Conservation (phyloP, 192 early-diverging fungal genomes). For the Coemansia sp. region DNA sequence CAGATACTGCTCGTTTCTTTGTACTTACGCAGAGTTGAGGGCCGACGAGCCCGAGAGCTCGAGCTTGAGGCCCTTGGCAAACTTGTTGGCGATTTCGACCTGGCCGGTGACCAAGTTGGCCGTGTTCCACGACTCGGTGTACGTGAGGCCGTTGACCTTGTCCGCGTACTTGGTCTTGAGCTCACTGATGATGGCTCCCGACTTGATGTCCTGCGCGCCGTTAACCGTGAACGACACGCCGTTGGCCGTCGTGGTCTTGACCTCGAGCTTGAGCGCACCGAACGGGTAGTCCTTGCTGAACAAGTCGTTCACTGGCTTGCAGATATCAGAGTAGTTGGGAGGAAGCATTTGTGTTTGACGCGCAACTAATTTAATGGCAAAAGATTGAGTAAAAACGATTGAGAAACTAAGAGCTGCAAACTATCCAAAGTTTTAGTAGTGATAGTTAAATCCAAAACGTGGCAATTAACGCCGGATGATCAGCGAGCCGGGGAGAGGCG, state of each 20-base stretch:
- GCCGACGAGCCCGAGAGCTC: constrained; percentile 81
- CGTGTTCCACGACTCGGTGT: constrained; percentile 98
- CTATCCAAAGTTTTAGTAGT: no score
- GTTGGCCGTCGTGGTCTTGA: constrained; percentile 93
- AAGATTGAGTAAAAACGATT: constrained; percentile 16
- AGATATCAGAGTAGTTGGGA: constrained; percentile 89
- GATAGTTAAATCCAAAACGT: no score
- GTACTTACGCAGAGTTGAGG: constrained; percentile 71
- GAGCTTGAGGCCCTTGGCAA: constrained; percentile 96
- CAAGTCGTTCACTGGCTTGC: constrained; percentile 92
- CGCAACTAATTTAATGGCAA: constrained; percentile 42
- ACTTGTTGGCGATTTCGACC: constrained; percentile 89
- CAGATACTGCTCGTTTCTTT: constrained; percentile 66
- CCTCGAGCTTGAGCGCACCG: constrained; percentile 91
- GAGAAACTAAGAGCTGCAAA: not conserved
- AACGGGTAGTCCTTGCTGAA: constrained; percentile 97
- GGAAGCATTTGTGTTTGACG: constrained; percentile 55
- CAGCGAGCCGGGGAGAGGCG: no score
- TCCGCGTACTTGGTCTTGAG: constrained; percentile 98
- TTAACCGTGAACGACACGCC: constrained; percentile 96
- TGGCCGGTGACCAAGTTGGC: constrained; percentile 87
- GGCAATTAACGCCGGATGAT: no score
- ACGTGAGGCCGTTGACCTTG: constrained; percentile 88
- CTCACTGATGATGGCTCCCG: constrained; percentile 89
- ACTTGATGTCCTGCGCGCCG: constrained; percentile 93